Evolutionary conservation across 176 grass and related monocot genomes (phyloP), one percentile per base, ranked within the genome.

Genomic region (Musa troglodytarum): DNA sequence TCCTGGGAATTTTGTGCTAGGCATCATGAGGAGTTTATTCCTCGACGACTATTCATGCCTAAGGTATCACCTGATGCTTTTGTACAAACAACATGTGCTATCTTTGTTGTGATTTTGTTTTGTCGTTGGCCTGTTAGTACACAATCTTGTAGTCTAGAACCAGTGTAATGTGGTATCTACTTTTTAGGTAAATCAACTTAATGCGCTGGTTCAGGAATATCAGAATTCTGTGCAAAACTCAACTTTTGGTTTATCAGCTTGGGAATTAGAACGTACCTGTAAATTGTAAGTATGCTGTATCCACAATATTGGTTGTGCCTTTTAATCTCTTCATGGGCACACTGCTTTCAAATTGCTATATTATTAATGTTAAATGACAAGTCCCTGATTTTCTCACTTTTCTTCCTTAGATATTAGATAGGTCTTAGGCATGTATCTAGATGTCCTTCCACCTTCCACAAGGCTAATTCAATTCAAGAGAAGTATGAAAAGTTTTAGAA

Each of bases 1-100:
- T 96, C 89, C 16, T 96, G 92, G 92, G 89, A 92, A 63, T 96
- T 92, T 49, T 96, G 92, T 87, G 92, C 92, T 10, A 86, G 89
- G 76, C 82, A 68, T 67, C 92, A 92, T 0, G 92, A 96, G 70
- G 92, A 96, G 69, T 87, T 96, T 80, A 89, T 96, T 81, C 92
- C 92, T 29, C 80, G 87, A 76, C 89, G 92, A 79, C 81, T 84
- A 79, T 85, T 96, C 64, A 82, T 92, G 74, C 92, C 87, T 53
- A 85, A 96, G 89, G 92, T 96, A 88, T 63, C 11, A 68, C 61
- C 66, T 69, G 28, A 80, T 70, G 28, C 65, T 59, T 10, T 43
- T n/a, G 12, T 64, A 12, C 22, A 26, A 67, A 73, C 25, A 69
- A 52, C 16, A n/a, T 16, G 13, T 57, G 2, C 16, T 57, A 85